phyloP scores from a whole-genome alignment of 1,139 yeast genomes.

The Candida sp. region DNA sequence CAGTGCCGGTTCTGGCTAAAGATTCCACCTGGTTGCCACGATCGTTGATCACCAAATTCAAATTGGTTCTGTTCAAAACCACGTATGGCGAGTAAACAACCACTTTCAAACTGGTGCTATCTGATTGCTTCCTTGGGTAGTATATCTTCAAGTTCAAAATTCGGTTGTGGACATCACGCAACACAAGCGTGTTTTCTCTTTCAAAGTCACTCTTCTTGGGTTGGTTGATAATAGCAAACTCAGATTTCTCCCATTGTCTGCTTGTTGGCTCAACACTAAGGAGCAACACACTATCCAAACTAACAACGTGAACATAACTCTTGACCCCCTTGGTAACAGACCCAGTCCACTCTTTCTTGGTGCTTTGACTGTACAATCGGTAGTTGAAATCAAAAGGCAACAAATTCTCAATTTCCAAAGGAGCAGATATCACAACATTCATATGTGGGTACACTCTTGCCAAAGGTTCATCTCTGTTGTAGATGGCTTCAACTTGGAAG shows the following conservation, averaged over 20 bases:
- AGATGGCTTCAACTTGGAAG: conserved; percentile 77
- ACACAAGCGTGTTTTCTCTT: conserved; percentile 54
- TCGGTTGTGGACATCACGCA: conserved; percentile 29
- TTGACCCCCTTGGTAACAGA: conserved; percentile 64
- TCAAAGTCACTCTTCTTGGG: conserved; percentile 57
- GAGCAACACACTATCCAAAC: conserved; percentile 70
- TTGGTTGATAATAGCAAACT: conserved; percentile 80
- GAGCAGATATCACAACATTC: conserved; percentile 81
- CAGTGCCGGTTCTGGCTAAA: conserved; percentile 25
- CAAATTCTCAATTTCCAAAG: conserved; percentile 82
- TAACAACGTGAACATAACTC: conserved; percentile 81
- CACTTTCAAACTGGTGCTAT: conserved; percentile 60
- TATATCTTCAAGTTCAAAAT: conserved; percentile 64
- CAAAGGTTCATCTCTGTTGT: conserved; percentile 67
- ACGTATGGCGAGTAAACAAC: conserved; percentile 87
- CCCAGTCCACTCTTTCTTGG: conserved; percentile 74
- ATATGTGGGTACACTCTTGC: conserved; percentile 84
- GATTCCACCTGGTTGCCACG: conserved; percentile 54
- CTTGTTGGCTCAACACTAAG: conserved; percentile 72
- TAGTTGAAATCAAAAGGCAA: conserved; percentile 84
- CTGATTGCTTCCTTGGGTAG: conserved; percentile 52
- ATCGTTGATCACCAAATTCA: conserved; percentile 63
- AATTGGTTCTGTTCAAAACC: conserved; percentile 79
- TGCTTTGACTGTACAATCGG: conserved; percentile 76
- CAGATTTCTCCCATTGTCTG: conserved; percentile 70